Base-by-base conservation (phyloP, 75 land plant species). In the Pinus taeda region DNA sequence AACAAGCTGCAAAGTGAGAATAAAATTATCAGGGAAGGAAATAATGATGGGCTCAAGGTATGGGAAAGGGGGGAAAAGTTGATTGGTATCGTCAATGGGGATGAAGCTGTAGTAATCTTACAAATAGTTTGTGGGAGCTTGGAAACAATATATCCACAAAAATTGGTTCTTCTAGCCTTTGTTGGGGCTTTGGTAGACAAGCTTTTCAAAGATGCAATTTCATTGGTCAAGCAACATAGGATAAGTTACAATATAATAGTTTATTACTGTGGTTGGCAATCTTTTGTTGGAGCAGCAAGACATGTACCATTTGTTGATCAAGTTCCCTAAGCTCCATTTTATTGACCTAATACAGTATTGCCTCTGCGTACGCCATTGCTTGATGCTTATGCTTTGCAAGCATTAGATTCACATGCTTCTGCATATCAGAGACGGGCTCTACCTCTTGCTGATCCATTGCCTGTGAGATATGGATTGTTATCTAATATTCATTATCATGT, bases 11-110 rank as follows among this genome's bases (percentile, higher is more conserved):
- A 29, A 77, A 4, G 15, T 22, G 71, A 81, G 77, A 81, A 81
- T 6, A 81, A 80, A 74, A 78, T 65, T 62, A 79, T 67, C 59
- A 79, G 71, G 56, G 88, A 83, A 81, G 86, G 85, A 73, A 75
- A 59, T 70, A 71, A 61, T 59, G 77, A 85, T 74, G 85, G 15
- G 15, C 76, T 91, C 15, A 81, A 81, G 70, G 76, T 97, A 55
- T 94, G 99, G 99, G 99, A 97, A 84, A 92, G 86, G 73, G 93
- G 99, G 89, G n/a, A n/a, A n/a, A n/a, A n/a, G n/a, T n/a, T n/a
- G n/a, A n/a, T n/a, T n/a, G n/a, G n/a, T n/a, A n/a, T 94, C 21
- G 57, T 97, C 37, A 93, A 94, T 66, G 99, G 94, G 56, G 85
- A 87, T 82, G 98, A 91, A 76, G 92, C n/a, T 60, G 91, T 92